Percentiles rank a stretch among this genome's conserved stretches.
phyloP scores from a whole-genome alignment of 2,329 filamentous ascomycete species.

The Nannizzia gypsea region DNA sequence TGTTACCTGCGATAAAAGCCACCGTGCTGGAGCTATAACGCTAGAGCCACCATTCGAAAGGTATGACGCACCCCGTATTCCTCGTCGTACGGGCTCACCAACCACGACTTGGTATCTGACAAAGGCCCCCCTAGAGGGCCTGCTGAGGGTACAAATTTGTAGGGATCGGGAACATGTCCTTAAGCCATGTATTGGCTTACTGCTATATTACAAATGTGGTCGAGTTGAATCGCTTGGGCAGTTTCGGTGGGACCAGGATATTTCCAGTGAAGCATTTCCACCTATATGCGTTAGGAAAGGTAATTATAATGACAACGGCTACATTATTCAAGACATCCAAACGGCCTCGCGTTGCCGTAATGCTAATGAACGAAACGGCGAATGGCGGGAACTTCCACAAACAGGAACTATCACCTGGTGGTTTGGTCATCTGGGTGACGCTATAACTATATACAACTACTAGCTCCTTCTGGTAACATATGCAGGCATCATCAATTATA shows the following conservation, averaged over 20 bases:
- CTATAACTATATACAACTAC: not conserved
- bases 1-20: not conserved
- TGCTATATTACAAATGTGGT: not conserved
- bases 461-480: not conserved
- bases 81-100: not conserved
- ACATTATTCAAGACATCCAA: not conserved
- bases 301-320: not conserved
- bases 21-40: not conserved
- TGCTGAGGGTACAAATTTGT: not conserved
- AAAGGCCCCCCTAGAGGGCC: not conserved
- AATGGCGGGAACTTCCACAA: not conserved
- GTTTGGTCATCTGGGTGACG: not conserved
- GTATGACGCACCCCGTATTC: not conserved
- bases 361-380: not conserved
- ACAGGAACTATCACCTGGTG: not conserved
- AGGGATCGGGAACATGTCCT: not conserved
- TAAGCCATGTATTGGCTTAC: not conserved
- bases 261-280: not conserved
- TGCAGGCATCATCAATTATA: no score
- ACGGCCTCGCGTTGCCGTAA: not conserved
- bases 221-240: not conserved
- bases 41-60: not conserved
- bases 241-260: not conserved
- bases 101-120: not conserved
- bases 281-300: not conserved